Conservation (phyloP, 1,284 basidiomycete species). For the Waitea zeae region DNA sequence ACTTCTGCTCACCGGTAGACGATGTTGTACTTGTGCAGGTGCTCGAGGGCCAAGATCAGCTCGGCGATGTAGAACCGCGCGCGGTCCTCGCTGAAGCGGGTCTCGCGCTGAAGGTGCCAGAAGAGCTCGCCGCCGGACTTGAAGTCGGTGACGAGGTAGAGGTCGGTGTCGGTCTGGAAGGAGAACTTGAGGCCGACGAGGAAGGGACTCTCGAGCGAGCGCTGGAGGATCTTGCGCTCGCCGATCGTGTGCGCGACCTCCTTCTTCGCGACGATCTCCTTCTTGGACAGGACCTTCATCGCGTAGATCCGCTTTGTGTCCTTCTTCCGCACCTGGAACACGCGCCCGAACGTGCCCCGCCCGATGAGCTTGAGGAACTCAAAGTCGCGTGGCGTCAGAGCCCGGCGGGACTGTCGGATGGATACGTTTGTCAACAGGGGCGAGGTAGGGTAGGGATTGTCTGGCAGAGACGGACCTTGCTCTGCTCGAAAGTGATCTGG, state of each 20-base stretch:
- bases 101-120: conserved; percentile 94
- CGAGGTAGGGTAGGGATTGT: not conserved
- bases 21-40: conserved; percentile 94
- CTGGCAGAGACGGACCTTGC: conserved; percentile 49
- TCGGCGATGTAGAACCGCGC: conserved; percentile 95
- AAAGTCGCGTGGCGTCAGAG: conserved; percentile 84
- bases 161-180: conserved; percentile 92
- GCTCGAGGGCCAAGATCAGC: conserved; percentile 84
- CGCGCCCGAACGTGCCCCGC: conserved; percentile 95
- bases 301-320: conserved; percentile 99
- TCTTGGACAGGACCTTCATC: conserved; percentile 98
- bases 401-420: conserved; percentile 48
- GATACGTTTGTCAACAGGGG: not conserved
- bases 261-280: conserved; percentile 98
- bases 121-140: conserved; percentile 98
- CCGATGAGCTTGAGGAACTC: conserved; percentile 99
- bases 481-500: conserved; percentile 86
- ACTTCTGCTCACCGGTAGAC: conserved; percentile 84
- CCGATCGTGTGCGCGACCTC: conserved; percentile 99
- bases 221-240: conserved; percentile 96
- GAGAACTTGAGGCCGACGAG: conserved; percentile 97
- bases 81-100: conserved; percentile 81
- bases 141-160: conserved; percentile 98
- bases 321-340: conserved; percentile 96
- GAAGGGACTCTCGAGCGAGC: conserved; percentile 90